phyloP scores from a whole-genome alignment of 2,329 filamentous ascomycete species.

The Colletotrichum musae region DNA sequence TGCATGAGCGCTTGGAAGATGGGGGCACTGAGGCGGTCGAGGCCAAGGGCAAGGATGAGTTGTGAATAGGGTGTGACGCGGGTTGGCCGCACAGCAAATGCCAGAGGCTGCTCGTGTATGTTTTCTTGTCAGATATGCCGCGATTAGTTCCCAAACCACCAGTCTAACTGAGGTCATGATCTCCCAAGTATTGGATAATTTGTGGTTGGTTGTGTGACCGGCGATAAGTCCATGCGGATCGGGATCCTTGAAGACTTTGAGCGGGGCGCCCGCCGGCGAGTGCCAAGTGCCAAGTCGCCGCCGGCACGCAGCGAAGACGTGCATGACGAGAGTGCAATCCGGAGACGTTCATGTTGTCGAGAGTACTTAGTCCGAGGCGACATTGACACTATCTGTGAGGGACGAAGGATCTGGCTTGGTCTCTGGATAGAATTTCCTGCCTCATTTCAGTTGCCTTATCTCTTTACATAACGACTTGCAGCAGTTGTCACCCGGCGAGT shows the following conservation, averaged over 20 bases:
- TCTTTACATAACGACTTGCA: too few species aligned
- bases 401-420: too few species aligned
- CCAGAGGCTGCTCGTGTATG: too few species aligned
- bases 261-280: conserved; percentile 7
- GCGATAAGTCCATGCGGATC: not conserved
- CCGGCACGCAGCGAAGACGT: not conserved
- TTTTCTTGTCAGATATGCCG: too few species aligned
- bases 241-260: not conserved
- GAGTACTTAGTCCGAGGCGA: not conserved
- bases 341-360: not conserved
- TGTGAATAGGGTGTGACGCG: not conserved
- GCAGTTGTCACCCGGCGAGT: too few species aligned
- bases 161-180: too few species aligned
- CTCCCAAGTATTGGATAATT: not conserved
- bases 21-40: not conserved
- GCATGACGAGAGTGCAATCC: not conserved
- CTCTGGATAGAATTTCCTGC: too few species aligned
- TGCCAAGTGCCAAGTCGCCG: conserved; percentile 1
- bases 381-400: not conserved
- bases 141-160: too few species aligned
- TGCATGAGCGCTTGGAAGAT: not conserved
- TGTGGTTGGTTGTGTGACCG: not conserved
- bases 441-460: too few species aligned
- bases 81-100: too few species aligned
- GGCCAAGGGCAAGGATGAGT: not conserved